A percentile compares a stretch with the other conserved stretches of the same genome.
phyloP scores from a whole-genome alignment of 1,139 yeast species.

The Hyphopichia burtonii region DNA sequence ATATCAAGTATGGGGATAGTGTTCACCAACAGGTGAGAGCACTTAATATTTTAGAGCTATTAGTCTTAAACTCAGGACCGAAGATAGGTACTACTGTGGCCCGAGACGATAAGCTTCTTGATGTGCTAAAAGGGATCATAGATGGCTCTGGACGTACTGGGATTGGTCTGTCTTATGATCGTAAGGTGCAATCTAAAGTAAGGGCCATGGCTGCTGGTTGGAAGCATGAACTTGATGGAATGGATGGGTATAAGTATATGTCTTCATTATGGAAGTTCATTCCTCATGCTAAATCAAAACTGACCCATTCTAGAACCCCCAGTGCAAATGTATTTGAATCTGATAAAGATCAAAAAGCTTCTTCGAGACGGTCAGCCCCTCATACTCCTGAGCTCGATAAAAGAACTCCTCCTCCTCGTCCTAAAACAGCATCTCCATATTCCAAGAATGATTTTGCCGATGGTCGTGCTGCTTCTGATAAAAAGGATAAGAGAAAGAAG shows the following conservation, averaged over 20 bases:
- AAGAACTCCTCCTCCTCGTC: slow-evolving; percentile 29
- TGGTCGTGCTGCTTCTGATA: not conserved
- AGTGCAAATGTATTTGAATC: slow-evolving; percentile 14
- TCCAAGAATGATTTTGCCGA: slow-evolving; percentile 4
- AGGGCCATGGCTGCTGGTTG: slow-evolving; percentile 59
- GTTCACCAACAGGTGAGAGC: slow-evolving; percentile 63
- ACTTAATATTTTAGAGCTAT: slow-evolving; percentile 65
- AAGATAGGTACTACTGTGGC: slow-evolving; percentile 51
- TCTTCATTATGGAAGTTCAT: slow-evolving; percentile 44
- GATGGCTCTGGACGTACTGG: slow-evolving; percentile 37
- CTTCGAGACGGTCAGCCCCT: slow-evolving; percentile 6
- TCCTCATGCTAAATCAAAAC: slow-evolving; percentile 19
- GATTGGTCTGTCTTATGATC: slow-evolving; percentile 39
- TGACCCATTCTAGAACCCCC: slow-evolving; percentile 7
- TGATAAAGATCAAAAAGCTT: slow-evolving; percentile 9
- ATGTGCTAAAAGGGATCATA: slow-evolving; percentile 56
- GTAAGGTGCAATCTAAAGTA: slow-evolving; percentile 46
- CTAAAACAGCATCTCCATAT: slow-evolving; percentile 24
- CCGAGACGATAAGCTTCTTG: slow-evolving; percentile 69
- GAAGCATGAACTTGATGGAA: slow-evolving; percentile 54
- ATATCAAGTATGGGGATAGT: slow-evolving; percentile 75
- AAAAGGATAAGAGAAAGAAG: slow-evolving; percentile 11
- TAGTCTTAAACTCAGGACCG: slow-evolving; percentile 73
- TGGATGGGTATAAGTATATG: slow-evolving; percentile 51
- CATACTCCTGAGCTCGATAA: slow-evolving; percentile 5